Conservation (phyloP, 148 eudicot genomes). For the Polygonum aviculare region DNA sequence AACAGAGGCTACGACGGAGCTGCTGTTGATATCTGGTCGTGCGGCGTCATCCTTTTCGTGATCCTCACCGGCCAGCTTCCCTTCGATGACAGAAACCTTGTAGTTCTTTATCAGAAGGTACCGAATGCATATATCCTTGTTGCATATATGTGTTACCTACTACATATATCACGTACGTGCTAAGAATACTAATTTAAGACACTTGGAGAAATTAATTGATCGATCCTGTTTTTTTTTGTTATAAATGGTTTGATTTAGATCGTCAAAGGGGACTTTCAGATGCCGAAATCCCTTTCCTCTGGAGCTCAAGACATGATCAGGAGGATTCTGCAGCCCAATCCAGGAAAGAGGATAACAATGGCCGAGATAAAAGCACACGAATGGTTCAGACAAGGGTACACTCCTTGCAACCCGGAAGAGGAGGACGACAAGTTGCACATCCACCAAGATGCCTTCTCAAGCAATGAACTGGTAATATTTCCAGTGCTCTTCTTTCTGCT, state of each 20-base stretch:
- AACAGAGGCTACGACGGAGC: constrained; percentile 84
- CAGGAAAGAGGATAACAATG: constrained; percentile 52
- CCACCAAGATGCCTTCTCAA: constrained; percentile 55
- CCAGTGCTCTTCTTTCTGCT: not conserved
- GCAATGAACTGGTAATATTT: constrained; percentile 34
- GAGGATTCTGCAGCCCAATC: constrained; percentile 90
- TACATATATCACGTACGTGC: no score
- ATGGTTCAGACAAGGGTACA: constrained; percentile 73
- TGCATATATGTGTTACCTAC: no score
- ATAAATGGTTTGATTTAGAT: constrained; percentile 28
- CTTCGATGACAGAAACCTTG: constrained; percentile 86
- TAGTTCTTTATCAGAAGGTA: constrained; percentile 87
- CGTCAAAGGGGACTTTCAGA: constrained; percentile 68
- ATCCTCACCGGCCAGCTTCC: constrained; percentile 88
- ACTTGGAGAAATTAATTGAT: not conserved
- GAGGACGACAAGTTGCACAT: constrained; percentile 29
- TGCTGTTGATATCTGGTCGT: constrained; percentile 91
- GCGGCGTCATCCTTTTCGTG: constrained; percentile 83
- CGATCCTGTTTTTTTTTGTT: not conserved
- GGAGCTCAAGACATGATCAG: constrained; percentile 62
- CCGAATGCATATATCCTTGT: not conserved
- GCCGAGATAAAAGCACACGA: constrained; percentile 60
- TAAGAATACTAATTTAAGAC: no score
- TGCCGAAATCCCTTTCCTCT: constrained; percentile 80
- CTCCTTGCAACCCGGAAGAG: constrained; percentile 36